Conservation (phyloP, 495 filamentous ascomycete genomes). For the Xylaria castorea region DNA sequence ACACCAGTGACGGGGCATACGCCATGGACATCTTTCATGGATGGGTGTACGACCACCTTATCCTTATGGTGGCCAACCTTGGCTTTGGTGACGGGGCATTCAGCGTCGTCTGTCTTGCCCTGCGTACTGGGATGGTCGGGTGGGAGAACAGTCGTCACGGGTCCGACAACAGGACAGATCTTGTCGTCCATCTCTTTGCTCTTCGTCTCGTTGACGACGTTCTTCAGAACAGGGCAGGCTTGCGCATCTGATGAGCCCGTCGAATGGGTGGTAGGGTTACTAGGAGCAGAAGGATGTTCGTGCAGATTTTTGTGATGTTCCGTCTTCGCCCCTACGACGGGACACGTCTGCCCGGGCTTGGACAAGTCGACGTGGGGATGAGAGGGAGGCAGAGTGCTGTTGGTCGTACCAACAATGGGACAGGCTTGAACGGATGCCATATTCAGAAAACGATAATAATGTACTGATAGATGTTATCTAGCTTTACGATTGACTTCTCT, state of each 20-base stretch:
- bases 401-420: slow-evolving; percentile 54
- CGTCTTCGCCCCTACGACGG: slow-evolving; percentile 53
- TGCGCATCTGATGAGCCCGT: slow-evolving; percentile 47
- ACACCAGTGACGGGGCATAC: slow-evolving; percentile 53
- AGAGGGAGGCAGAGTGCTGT: slow-evolving; percentile 49
- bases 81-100: slow-evolving; percentile 59
- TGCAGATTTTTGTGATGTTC: slow-evolving; percentile 54
- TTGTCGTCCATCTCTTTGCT: slow-evolving; percentile 54
- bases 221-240: slow-evolving; percentile 51
- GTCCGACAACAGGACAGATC: slow-evolving; percentile 55
- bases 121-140: slow-evolving; percentile 53
- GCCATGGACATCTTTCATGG: slow-evolving; percentile 40
- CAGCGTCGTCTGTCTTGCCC: slow-evolving; percentile 48
- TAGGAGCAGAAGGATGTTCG: slow-evolving; percentile 49
- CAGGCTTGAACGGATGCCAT: slow-evolving; percentile 44
- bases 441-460: not conserved
- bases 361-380: slow-evolving; percentile 54
- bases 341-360: slow-evolving; percentile 50
- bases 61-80: slow-evolving; percentile 55
- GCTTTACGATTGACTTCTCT: not conserved
- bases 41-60: slow-evolving; percentile 49
- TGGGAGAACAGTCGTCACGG: slow-evolving; percentile 53
- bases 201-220: slow-evolving; percentile 51
- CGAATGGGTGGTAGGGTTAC: slow-evolving; percentile 37
- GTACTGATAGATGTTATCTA: not conserved